Evolutionary conservation across 2,329 filamentous ascomycete genomes (phyloP), one percentile per base, ranked within the genome.

Genomic region (Parastagonospora nodorum): DNA sequence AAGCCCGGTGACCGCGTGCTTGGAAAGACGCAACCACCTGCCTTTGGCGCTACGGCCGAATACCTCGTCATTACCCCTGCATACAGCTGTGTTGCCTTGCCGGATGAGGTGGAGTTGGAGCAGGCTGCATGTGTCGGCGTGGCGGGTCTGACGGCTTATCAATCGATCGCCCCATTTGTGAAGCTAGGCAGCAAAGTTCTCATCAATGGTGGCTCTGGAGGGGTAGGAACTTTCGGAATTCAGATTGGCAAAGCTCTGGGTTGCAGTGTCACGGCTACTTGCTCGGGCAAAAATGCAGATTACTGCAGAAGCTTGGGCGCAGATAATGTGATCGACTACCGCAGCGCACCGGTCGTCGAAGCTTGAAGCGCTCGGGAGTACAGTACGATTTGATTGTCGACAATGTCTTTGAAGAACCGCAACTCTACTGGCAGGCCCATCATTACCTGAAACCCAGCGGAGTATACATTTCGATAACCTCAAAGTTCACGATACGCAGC

Each of bases 121-220:
- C 12, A 12, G 7, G 32, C 32, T 35, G 32, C 32, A 2, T 35
- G 12, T 8, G 50, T 74, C 3, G 66, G 67, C 24, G 58, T 65
- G 9, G 67, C 65, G 16, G 72, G 64, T 7, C 48, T 73, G 42
- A 72, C 71, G 2, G 71, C 72, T 6, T 71, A 68, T 39, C 68
- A 73, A 48, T 60, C 53, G 37, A 45, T 75, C 10, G 29, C 30
- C 10, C 45, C 53, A 8, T 47, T 46, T 28, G 45, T 43, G 8
- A 66, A 65, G 49, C 31, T 42, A 2, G 71, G 71, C 24, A 74
- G 79, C 38, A 79, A 76, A 57, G 75, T 87, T 9, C 81, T 87
- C 59, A 78, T 87, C 63, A 86, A 87, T 58, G 84, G 83, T 15
- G 84, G 83, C 0, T 82, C 78, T 8, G 85, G 85, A 16, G 85